Evolutionary conservation across 2,329 filamentous ascomycete species (phyloP).

Genomic region (Diaporthe citriasiana): DNA sequence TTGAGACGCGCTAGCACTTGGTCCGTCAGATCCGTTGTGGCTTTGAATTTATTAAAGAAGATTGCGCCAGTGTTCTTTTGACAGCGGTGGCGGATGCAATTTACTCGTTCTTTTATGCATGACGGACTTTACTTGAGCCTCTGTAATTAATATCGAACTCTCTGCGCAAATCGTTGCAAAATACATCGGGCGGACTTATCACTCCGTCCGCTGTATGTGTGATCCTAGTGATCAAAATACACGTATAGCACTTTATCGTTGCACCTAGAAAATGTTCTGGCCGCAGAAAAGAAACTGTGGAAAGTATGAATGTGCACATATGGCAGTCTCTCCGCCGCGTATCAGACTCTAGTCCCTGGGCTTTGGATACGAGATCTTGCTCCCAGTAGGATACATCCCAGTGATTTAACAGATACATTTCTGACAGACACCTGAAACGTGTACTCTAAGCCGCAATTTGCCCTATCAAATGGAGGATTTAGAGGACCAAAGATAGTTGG

Average conservation of each 20-base stretch:
- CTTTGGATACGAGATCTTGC: not conserved
- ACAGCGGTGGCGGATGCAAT: not conserved
- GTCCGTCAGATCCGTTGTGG: not conserved
- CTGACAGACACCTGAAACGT: not conserved
- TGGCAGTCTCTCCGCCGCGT: not conserved
- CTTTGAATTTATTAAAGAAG: constrained; percentile 6
- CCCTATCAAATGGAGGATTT: not conserved
- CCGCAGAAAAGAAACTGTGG: not conserved
- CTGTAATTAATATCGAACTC: not conserved
- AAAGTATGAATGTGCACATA: not conserved
- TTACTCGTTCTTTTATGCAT: not conserved
- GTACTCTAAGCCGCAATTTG: not conserved
- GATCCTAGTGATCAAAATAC: not conserved
- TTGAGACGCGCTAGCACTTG: constrained; percentile 19
- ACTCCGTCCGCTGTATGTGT: not conserved
- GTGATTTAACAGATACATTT: not conserved
- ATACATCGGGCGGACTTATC: not conserved
- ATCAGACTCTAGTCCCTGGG: not conserved
- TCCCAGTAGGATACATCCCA: not conserved
- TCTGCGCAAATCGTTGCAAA: not conserved
- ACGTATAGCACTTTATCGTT: not conserved
- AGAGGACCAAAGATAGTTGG: too few species aligned
- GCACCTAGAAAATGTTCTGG: not conserved
- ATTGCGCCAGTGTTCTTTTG: not conserved
- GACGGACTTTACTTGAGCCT: not conserved